Percentiles rank a stretch among this genome's conserved stretches.
phyloP scores from a whole-genome alignment of 345 rosid species.

The Ceriops zippeliana region DNA sequence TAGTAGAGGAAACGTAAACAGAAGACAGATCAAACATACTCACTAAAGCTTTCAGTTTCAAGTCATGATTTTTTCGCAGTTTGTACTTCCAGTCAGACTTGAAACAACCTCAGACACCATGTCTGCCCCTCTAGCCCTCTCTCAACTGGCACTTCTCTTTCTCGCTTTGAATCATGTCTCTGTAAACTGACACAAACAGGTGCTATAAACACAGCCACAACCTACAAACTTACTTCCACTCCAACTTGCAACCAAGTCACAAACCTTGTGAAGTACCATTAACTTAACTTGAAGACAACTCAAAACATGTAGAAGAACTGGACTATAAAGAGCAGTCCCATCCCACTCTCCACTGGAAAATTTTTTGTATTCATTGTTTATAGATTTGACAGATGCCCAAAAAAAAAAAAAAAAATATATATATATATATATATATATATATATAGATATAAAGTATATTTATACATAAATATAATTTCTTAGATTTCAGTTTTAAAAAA shows the following conservation, averaged over 20 bases:
- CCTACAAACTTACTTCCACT: too few relatives aligned
- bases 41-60: background rate
- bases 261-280: too few relatives aligned
- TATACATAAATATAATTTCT: too few relatives aligned
- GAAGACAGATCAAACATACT: background rate
- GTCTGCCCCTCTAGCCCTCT: background rate
- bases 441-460: too few relatives aligned
- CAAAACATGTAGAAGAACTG: background rate
- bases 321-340: constrained; percentile 1
- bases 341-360: background rate
- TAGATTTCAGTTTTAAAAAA: background rate
- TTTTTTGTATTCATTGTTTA: background rate
- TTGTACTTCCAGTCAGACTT: background rate
- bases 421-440: background rate
- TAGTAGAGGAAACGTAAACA: background rate
- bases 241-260: too few relatives aligned
- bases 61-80: too few relatives aligned
- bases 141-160: too few relatives aligned
- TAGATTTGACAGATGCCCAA: background rate
- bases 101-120: background rate
- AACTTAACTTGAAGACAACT: too few relatives aligned
- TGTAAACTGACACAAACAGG: too few relatives aligned
- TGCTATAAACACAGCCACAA: too few relatives aligned
- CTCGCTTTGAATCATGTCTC: too few relatives aligned
- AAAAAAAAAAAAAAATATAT: too few relatives aligned